Base-by-base conservation (phyloP, 257 asterid species). In the Solanum tarapatanum region DNA sequence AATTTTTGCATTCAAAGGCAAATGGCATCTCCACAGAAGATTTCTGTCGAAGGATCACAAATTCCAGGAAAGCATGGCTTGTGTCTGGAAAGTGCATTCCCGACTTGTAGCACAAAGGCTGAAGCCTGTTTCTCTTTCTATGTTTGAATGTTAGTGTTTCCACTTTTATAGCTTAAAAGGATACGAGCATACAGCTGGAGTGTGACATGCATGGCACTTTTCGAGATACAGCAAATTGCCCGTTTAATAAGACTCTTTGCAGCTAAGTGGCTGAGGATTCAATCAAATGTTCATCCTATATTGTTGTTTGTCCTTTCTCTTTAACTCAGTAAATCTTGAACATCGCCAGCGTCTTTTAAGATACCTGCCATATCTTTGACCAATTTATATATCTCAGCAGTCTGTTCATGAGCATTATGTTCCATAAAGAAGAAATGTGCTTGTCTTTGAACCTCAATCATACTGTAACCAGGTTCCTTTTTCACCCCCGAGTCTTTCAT, bases 391-490 rank as follows among this genome's bases (percentile, higher is more conserved):
- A 95, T 93, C 82, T 92, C 89, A 76, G 84, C 92, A 17, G 93
- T 94, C 84, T 94, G 93, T 83, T 89, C 88, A 87, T 97, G 99
- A 85, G 95, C 88, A 91, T 95, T 95, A 88, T 96, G 96, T 33
- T 92, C 99, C 99, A 94, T 96, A 90, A 87, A 93, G 90, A 97
- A 97, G 93, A 94, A 90, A 93, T 95, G 94, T 73, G 87, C 92
- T 91, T 92, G 96, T 89, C 84, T 93, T 84, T 95, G 97, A 36
- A 95, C 88, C 92, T 97, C 99, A 87, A 97, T 93, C 99, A 95
- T 97, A 92, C 99, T 95, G 90, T 93, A 93, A 79, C 99, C 96
- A 55, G 99, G 98, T 75, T 94, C 97, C 91, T 97, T 97, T 88
- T 89, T 93, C 45, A 97, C 86, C 70, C 98, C 98, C 9, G 93